Evolutionary conservation across 495 filamentous ascomycete genomes (phyloP), one percentile per base, ranked within the genome.

Genomic region (Delitschia confertaspora): DNA sequence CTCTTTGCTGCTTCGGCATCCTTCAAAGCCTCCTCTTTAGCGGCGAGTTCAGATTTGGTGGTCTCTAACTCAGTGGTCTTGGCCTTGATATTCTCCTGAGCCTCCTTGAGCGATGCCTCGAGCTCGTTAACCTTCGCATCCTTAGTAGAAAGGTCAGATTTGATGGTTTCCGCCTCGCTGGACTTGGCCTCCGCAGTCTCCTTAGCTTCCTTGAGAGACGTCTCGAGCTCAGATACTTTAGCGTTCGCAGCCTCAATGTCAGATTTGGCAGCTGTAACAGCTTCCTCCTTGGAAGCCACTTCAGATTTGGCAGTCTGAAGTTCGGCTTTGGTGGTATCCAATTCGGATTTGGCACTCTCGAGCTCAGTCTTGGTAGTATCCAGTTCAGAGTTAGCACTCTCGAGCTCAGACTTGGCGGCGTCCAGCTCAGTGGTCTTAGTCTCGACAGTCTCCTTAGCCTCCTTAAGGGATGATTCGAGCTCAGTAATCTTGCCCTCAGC

Each of bases 351-450:
- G 5, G 47, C 16, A 18, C 5, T 19, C 25, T 42, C 25, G 10
- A 51, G 40, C 11, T 24, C 33, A 20, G 18, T 21, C 19, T 43
- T 36, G 16, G 38, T 42, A 23, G 47, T 20, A 13, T 50, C 33
- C 22, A 40, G 42, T 1, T 51, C 42, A 21, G 38, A 27, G 18
- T 24, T 33, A 22, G 32, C 30, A 19, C 44, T 42, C 19, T 55
- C 47, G 1, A 55, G 24, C 1, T 46, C 34, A 7, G 37, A 19
- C 27, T 42, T 43, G 14, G 17, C n/a, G n/a, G 42, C 21, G 4
- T 42, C 45, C 10, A 41, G 38, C 10, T 49, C 38, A 4, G 45
- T 4, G 6, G 37, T 8, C 24, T 44, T 37, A 4, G 32, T 29
- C 21, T 43, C 32, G 17, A 50, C 20, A 14, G 14, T 11, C 3